Evolutionary conservation across 306 rosid genomes (phyloP).

Genomic region (Crataegus laevigata): DNA sequence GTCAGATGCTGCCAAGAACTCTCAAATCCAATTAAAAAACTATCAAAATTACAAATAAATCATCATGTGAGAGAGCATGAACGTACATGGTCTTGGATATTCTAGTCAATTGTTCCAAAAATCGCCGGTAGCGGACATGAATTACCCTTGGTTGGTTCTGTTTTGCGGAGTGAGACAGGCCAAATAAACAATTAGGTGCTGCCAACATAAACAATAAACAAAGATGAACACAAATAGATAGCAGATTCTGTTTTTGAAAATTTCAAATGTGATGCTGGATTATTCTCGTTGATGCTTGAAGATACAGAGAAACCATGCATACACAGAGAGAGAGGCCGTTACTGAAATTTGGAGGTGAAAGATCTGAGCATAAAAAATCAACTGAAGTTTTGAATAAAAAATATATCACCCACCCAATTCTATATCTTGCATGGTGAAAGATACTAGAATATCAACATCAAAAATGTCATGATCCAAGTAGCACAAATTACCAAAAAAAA

Average conservation of each 20-base stretch:
- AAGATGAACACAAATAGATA: constrained; percentile 8
- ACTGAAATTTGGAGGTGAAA: not conserved
- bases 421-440: not conserved
- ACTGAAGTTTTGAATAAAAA: not conserved
- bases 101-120: constrained; percentile 18
- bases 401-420: not conserved
- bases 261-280: constrained; percentile 18
- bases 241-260: constrained; percentile 31
- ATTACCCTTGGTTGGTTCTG: constrained; percentile 29
- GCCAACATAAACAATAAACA: constrained; percentile 12
- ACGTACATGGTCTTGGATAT: constrained; percentile 34
- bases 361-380: not conserved
- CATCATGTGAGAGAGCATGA: not conserved
- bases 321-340: not conserved
- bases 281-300: not conserved
- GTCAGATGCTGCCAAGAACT: constrained; percentile 15
- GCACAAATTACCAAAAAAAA: not conserved
- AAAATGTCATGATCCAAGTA: not conserved
- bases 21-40: not conserved
- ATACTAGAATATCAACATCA: not conserved
- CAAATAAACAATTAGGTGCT: constrained; percentile 37
- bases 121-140: constrained; percentile 49
- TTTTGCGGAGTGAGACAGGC: constrained; percentile 16
- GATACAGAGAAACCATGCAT: not conserved
- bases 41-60: constrained; percentile 3